Evolutionary conservation across 2,329 filamentous ascomycete species (phyloP).

Genomic region (Lanzia echinophila): DNA sequence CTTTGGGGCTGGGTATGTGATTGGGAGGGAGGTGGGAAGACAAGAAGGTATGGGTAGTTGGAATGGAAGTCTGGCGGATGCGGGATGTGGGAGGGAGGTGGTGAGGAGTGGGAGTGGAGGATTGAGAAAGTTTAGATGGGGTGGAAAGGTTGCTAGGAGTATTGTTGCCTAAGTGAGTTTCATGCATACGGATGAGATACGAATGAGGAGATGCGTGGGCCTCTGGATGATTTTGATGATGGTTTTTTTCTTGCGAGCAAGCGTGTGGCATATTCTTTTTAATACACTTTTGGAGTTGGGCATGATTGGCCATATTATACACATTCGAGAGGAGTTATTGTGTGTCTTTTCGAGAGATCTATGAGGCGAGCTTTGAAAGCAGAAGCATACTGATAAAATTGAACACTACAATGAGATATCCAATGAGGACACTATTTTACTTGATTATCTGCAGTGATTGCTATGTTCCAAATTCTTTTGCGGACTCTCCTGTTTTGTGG

Average conservation of each 20-base stretch:
- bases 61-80: slow-evolving; percentile 17
- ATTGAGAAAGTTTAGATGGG: slow-evolving; percentile 28
- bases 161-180: slow-evolving; percentile 18
- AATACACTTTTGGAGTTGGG: background rate
- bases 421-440: background rate
- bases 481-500: no score
- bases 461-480: no score
- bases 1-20: slow-evolving; percentile 62
- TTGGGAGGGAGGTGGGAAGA: slow-evolving; percentile 58
- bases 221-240: background rate
- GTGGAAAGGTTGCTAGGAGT: slow-evolving; percentile 21
- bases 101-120: slow-evolving; percentile 18
- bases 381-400: background rate
- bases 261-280: background rate
- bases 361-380: background rate
- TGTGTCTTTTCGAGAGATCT: background rate
- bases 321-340: background rate
- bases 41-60: slow-evolving; percentile 40
- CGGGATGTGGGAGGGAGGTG: slow-evolving; percentile 25
- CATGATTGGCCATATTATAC: background rate
- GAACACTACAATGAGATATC: background rate
- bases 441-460: no score
- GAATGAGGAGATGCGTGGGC: background rate
- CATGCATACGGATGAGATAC: no score
- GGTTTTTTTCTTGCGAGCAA: background rate